Evolutionary conservation across 2,329 filamentous ascomycete species (phyloP).

Genomic region (Sarocladium brachiariae): DNA sequence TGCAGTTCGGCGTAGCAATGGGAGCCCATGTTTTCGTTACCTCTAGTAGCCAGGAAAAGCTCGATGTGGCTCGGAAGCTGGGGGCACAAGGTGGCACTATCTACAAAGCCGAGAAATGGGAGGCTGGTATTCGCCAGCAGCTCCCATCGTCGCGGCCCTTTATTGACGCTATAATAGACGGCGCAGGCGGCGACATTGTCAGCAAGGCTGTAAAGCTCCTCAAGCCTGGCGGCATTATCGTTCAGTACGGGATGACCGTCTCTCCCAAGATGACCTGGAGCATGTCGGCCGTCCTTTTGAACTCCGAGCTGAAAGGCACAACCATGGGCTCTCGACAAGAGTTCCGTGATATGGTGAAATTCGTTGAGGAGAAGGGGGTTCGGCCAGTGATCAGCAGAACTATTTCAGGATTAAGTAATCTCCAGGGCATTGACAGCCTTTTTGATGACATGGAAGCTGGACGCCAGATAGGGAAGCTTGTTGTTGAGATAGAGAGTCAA

Average conservation of each 20-base stretch:
- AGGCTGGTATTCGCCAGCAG: slow-evolving; percentile 60
- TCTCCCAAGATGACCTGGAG: slow-evolving; percentile 77
- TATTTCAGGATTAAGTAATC: slow-evolving; percentile 63
- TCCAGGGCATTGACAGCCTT: slow-evolving; percentile 67
- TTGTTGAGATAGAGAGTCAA: slow-evolving; percentile 55
- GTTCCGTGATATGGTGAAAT: slow-evolving; percentile 79
- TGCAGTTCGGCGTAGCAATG: slow-evolving; percentile 70
- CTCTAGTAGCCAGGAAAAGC: slow-evolving; percentile 66
- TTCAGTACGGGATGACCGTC: slow-evolving; percentile 85
- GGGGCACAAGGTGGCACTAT: slow-evolving; percentile 74
- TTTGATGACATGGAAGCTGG: slow-evolving; percentile 85
- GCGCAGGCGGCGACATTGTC: slow-evolving; percentile 82
- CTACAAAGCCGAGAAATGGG: slow-evolving; percentile 76
- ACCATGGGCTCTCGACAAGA: slow-evolving; percentile 90
- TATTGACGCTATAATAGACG: slow-evolving; percentile 81
- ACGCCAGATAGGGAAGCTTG: slow-evolving; percentile 85
- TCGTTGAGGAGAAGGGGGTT: slow-evolving; percentile 67
- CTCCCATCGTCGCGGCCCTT: slow-evolving; percentile 60
- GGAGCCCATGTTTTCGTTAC: slow-evolving; percentile 75
- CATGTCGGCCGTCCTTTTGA: slow-evolving; percentile 78
- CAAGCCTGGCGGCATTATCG: slow-evolving; percentile 74
- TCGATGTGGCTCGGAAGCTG: slow-evolving; percentile 61
- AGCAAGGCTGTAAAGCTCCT: slow-evolving; percentile 59
- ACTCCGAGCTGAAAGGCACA: slow-evolving; percentile 75
- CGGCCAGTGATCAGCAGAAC: slow-evolving; percentile 70